Evolutionary conservation across 1,284 basidiomycete genomes (phyloP).

Genomic region (Boletus mariae): DNA sequence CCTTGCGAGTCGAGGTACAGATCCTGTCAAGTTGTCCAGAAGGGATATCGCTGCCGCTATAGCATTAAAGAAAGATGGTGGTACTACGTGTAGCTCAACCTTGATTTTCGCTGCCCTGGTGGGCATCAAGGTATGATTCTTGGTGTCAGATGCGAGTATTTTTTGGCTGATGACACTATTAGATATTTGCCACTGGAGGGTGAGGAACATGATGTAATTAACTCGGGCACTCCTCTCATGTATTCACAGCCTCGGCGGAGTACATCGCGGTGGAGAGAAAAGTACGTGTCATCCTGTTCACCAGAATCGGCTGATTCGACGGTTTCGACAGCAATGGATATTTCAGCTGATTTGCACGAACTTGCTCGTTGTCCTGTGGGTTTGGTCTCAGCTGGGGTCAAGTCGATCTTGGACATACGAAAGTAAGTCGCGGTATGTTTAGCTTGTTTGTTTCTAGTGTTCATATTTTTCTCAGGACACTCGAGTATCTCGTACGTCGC

Average conservation of each 20-base stretch:
- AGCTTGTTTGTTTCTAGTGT: slow-evolving; percentile 1
- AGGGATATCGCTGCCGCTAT: slow-evolving; percentile 84
- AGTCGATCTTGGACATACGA: slow-evolving; percentile 94
- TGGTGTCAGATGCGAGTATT: not conserved
- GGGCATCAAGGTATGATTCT: slow-evolving; percentile 68
- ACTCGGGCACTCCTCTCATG: slow-evolving; percentile 16
- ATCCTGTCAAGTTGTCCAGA: slow-evolving; percentile 78
- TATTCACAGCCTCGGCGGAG: slow-evolving; percentile 70
- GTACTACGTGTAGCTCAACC: slow-evolving; percentile 90
- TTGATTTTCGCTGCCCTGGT: slow-evolving; percentile 77
- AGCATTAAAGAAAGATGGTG: slow-evolving; percentile 70
- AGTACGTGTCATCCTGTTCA: slow-evolving; percentile 47
- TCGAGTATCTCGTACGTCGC: slow-evolving; percentile 81
- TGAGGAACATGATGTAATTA: slow-evolving; percentile 32
- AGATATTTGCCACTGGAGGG: slow-evolving; percentile 84
- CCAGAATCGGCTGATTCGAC: not conserved
- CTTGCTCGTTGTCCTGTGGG: slow-evolving; percentile 83
- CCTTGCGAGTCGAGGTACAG: slow-evolving; percentile 58
- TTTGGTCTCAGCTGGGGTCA: slow-evolving; percentile 91
- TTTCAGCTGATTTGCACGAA: slow-evolving; percentile 90
- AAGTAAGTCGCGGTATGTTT: slow-evolving; percentile 38
- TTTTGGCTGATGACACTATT: slow-evolving; percentile 4
- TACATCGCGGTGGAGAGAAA: slow-evolving; percentile 88
- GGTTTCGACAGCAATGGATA: slow-evolving; percentile 74
- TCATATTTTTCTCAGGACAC: slow-evolving; percentile 52